A percentile compares a stretch with the other conserved stretches of the same genome.
Evolutionary conservation across 2,329 filamentous ascomycete species (phyloP).

Genomic region (Coniochaeta prunicola): DNA sequence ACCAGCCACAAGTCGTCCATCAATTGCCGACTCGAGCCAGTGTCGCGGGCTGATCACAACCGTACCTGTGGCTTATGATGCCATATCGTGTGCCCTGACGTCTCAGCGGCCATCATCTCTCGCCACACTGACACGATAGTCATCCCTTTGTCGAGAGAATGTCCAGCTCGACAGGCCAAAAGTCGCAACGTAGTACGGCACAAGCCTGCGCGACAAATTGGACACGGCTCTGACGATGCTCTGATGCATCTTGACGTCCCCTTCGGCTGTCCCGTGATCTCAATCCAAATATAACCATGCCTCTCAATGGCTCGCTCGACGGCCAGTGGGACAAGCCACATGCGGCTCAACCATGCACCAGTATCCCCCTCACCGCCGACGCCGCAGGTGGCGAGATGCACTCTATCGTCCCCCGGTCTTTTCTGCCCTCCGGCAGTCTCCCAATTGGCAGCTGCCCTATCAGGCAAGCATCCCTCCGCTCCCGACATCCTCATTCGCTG

Average conservation of each 20-base stretch:
- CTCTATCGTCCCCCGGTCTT: neutral
- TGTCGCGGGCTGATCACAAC: neutral
- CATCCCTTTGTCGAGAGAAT: neutral
- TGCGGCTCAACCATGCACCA: neutral
- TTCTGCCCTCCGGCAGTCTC: neutral
- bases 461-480: neutral
- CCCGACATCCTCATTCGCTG: neutral
- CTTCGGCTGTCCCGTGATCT: neutral
- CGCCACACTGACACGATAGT: neutral
- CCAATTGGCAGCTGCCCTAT: neutral
- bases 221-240: neutral
- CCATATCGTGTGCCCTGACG: neutral
- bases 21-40: neutral
- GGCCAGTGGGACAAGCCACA: neutral
- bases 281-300: neutral
- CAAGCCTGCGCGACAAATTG: neutral
- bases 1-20: neutral
- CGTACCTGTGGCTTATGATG: neutral
- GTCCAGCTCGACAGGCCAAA: neutral
- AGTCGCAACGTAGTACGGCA: neutral
- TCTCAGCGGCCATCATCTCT: neutral
- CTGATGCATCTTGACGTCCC: neutral
- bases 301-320: neutral
- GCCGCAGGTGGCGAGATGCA: neutral
- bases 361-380: neutral